These are phyloP conservation scores for Dinochytrium kinnereticum DNA, from an alignment of 371 early-diverging fungal genomes.

Conservation along the genomic window DNA sequence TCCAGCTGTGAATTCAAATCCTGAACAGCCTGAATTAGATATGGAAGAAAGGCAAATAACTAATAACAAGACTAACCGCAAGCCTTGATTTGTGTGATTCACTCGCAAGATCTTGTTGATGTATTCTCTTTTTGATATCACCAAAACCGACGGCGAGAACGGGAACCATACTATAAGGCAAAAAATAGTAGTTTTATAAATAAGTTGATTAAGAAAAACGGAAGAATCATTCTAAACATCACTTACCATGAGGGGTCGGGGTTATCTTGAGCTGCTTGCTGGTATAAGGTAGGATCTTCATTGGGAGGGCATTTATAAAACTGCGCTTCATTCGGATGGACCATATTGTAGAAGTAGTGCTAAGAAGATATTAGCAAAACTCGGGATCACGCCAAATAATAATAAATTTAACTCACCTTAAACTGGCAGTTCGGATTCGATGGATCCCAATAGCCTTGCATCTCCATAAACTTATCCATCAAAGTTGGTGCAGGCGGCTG, in stretches of 20 bases:
- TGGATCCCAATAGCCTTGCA: constrained; percentile 73
- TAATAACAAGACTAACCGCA: constrained; percentile 40
- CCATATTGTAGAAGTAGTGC: constrained; percentile 92
- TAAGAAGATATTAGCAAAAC: constrained; percentile 19
- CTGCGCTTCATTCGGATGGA: constrained; percentile 76
- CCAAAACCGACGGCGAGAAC: constrained; percentile 89
- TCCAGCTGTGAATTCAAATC: constrained; percentile 70
- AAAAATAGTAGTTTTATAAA: not conserved
- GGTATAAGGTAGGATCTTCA: constrained; percentile 78
- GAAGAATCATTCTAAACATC: not conserved
- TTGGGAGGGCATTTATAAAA: constrained; percentile 75
- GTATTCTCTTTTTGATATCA: constrained; percentile 82
- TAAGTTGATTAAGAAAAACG: not conserved
- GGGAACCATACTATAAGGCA: constrained; percentile 79
- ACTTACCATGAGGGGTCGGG: constrained; percentile 79
- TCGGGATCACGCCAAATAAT: not conserved
- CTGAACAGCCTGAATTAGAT: constrained; percentile 18
- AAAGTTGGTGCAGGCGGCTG: constrained; percentile 12
- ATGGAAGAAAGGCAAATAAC: not conserved
- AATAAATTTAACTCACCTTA: constrained; percentile 51
- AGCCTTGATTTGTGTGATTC: constrained; percentile 68
- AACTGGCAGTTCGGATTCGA: constrained; percentile 79
- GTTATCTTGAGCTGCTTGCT: constrained; percentile 79
- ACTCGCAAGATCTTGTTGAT: constrained; percentile 69
- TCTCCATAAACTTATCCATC: constrained; percentile 30